phyloP scores from a whole-genome alignment of 1,139 yeast species.

The Magnusiomyces paraingens region DNA sequence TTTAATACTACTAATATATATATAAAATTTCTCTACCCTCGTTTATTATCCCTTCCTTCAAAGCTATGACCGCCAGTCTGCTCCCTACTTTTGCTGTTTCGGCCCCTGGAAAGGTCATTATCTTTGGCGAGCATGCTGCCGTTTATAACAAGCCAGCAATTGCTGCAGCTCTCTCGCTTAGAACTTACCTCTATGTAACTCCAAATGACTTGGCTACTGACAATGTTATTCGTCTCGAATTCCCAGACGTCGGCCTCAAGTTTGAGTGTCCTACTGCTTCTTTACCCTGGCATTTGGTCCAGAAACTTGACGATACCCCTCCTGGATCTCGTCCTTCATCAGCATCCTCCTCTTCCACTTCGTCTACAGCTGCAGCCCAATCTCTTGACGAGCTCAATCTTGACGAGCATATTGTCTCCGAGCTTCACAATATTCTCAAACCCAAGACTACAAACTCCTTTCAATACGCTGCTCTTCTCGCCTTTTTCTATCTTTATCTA shows the following conservation, averaged over 20 bases:
- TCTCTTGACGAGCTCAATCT: constrained; percentile 36
- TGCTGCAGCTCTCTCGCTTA: constrained; percentile 77
- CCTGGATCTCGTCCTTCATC: constrained; percentile 29
- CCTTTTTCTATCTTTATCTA: constrained; percentile 72
- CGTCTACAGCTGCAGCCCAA: constrained; percentile 32
- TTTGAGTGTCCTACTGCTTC: constrained; percentile 55
- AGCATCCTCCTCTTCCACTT: constrained; percentile 12
- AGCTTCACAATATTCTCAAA: constrained; percentile 39
- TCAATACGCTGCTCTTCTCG: constrained; percentile 77
- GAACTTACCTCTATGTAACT: constrained; percentile 68
- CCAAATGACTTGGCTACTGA: constrained; percentile 31
- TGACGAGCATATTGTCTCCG: constrained; percentile 52
- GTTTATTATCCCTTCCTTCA: background rate
- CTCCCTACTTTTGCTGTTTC: constrained; percentile 53
- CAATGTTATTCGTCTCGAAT: constrained; percentile 49
- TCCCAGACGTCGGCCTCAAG: constrained; percentile 72
- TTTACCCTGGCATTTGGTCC: constrained; percentile 42
- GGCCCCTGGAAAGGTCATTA: constrained; percentile 94
- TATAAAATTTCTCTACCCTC: background rate
- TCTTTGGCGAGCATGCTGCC: constrained; percentile 96
- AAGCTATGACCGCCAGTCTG: background rate
- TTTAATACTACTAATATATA: background rate
- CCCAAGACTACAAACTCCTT: constrained; percentile 45
- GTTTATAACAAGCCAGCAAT: constrained; percentile 90
- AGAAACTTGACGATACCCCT: constrained; percentile 3